Evolutionary conservation across 805 yeast genomes (phyloP), one percentile per base, ranked within the genome.

Genomic region (Barnettozyma vustinii): DNA sequence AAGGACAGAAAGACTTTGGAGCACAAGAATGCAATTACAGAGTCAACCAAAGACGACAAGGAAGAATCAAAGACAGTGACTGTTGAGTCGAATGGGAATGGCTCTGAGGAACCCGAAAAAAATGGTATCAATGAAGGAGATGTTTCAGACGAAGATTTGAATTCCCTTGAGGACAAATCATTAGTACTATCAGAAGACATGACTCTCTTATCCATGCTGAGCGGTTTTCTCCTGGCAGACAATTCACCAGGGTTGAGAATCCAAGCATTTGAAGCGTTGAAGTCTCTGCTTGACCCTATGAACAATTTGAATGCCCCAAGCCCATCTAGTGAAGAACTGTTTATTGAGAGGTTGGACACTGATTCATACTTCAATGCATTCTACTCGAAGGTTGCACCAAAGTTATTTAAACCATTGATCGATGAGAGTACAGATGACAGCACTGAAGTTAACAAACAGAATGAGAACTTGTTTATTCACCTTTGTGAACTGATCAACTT

Each of bases 261-360:
- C 7, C 97, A 90, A 63, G 85, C 91, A 0, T 81, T 79, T 53
- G 97, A 90, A 65, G 96, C 96, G 1, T 66, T 91, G 44, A 83
- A 83, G 60, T 80, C 83, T 2, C 65, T 91, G 32, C 70, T 91
- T 13, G 91, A 86, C 59, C 83, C 63, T 9, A 45, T 51, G 4
- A 50, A 44, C n/a, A 54, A 52, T 23, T 40, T 53, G n/a, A 52
- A 47, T 21, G 41, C 57, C 1, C 52, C 61, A 37, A 49, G 52
- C 33, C 47, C 54, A 35, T 43, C 51, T 3, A 55, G 52, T 21
- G 64, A 58, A 9, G 67, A 64, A n/a, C 49, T 53, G 9, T 41
- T 57, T 7, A 41, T 46, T 20, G 55, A 52, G 19, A 48, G 47
- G 46, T 58, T 72, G 33, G 69, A 70, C 52, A 71, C 77, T 9